These are phyloP conservation scores for Hypsizygus marmoreus DNA, from an alignment of 768 basidiomycete genomes.

Conservation along the genomic window DNA sequence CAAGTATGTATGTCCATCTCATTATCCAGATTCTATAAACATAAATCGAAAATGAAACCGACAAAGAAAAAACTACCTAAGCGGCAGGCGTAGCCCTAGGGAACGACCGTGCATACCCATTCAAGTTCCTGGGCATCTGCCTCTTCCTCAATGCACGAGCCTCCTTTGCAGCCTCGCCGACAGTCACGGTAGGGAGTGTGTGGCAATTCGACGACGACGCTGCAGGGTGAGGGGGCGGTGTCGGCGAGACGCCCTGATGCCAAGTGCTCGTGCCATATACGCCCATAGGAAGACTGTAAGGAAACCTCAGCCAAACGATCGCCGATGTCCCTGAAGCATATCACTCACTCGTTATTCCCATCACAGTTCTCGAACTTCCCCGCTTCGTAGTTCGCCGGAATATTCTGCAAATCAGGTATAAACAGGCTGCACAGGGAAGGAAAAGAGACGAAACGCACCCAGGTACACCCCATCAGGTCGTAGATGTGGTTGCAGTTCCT, in stretches of 20 bases:
- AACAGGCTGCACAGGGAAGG: not conserved
- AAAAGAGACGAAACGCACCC: slow-evolving; percentile 33
- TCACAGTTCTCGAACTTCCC: slow-evolving; percentile 69
- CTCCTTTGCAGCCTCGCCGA: slow-evolving; percentile 25
- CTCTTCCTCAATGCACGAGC: not conserved
- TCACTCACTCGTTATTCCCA: slow-evolving; percentile 51
- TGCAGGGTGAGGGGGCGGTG: slow-evolving; percentile 58
- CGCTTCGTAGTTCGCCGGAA: slow-evolving; percentile 65
- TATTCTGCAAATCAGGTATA: slow-evolving; percentile 56
- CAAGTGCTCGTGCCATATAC: slow-evolving; percentile 74
- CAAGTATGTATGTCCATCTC: too few relatives aligned
- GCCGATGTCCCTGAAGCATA: not conserved
- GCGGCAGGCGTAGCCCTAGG: not conserved
- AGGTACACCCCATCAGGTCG: slow-evolving; percentile 65
- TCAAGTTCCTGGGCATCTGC: not conserved
- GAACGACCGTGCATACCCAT: too few relatives aligned
- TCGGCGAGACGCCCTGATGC: slow-evolving; percentile 60
- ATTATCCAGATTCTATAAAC: too few relatives aligned
- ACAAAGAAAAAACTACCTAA: too few relatives aligned
- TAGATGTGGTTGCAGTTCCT: slow-evolving; percentile 77
- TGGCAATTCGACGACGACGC: slow-evolving; percentile 70
- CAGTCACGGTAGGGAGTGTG: slow-evolving; percentile 34
- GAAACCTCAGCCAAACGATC: not conserved
- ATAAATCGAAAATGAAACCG: too few relatives aligned
- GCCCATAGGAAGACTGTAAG: slow-evolving; percentile 57